A percentile compares a stretch with the other conserved stretches of the same genome.
phyloP scores from a whole-genome alignment of 495 filamentous ascomycete species.

The Parathielavia hyrcaniae region DNA sequence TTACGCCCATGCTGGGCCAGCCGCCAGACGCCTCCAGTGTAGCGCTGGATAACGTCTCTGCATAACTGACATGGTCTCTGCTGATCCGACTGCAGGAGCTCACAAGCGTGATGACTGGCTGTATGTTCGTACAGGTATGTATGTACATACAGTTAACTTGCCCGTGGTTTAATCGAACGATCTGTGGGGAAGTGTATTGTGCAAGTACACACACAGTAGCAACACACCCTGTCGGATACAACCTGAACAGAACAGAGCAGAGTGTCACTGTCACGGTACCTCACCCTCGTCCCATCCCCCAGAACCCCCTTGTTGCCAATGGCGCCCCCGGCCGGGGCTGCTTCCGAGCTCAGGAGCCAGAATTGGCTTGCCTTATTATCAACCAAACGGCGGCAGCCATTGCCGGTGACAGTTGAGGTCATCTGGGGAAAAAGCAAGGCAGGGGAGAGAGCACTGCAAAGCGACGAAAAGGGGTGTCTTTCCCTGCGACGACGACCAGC shows the following conservation, averaged over 20 bases:
- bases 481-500: too few relatives aligned
- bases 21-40: background rate
- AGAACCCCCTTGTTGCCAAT: background rate
- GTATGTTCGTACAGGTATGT: background rate
- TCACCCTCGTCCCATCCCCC: background rate
- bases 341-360: slow-evolving; percentile 3
- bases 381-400: background rate
- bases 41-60: too few relatives aligned
- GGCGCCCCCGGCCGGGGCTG: background rate
- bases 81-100: background rate
- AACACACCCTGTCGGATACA: slow-evolving; percentile 4
- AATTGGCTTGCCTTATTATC: too few relatives aligned
- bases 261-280: slow-evolving; percentile 2
- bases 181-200: slow-evolving; percentile 12
- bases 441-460: too few relatives aligned
- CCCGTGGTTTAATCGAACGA: slow-evolving; percentile 9
- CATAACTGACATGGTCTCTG: background rate
- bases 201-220: too few relatives aligned
- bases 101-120: background rate
- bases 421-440: background rate
- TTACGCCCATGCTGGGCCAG: too few relatives aligned
- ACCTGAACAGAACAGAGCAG: background rate
- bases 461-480: too few relatives aligned
- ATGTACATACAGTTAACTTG: slow-evolving; percentile 3
- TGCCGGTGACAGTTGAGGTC: slow-evolving; percentile 3